Base-by-base conservation (phyloP, 345 rosid species). In the Geranium brycei region DNA sequence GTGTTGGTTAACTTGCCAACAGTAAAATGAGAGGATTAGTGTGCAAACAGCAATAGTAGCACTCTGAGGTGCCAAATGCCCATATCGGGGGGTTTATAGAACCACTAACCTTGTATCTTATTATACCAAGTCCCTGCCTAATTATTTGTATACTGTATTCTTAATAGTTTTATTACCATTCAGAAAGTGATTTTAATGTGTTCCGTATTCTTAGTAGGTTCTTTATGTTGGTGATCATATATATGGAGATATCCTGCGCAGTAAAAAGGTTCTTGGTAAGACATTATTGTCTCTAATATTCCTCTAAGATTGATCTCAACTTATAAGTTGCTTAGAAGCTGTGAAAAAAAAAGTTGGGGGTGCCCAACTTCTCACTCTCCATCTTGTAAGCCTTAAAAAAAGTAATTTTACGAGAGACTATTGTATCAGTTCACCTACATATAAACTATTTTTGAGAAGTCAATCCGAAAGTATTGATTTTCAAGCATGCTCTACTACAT, bases 151-250 rank as follows among this genome's bases (percentile, higher is more conserved):
- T 62, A 62, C 32, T 17, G 31, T 62, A 3, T 23, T 12, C 23
- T 38, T 17, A 38, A 38, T 41, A 12, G 28, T 41, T 32, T 38
- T 23, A 7, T 64, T 64, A 23, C 56, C 4, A 17, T 64, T 19
- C 60, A 53, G 31, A 17, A 15, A 31, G 31, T 8, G 58, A 57
- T 17, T 53, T 17, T n/a, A 16, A 31, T 64, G 19, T 51, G 58
- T 31, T 56, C 30, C 56, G n/a, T 58, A 66, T 23, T 75, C 66
- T 68, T 75, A 32, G 40, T 72, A 93, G 99, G 97, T 88, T 67
- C 95, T 93, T 64, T 90, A 93, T 71, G 97, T 88, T 69, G 99
- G 99, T 18, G 99, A 93, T 76, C 99, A 93, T 76, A 90, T 93
- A 69, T 93, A 93, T 60, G 97, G 97, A 76, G 99, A 93, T 74